phyloP scores from a whole-genome alignment of 2,329 filamentous ascomycete species.

The Chaetomium sp. region DNA sequence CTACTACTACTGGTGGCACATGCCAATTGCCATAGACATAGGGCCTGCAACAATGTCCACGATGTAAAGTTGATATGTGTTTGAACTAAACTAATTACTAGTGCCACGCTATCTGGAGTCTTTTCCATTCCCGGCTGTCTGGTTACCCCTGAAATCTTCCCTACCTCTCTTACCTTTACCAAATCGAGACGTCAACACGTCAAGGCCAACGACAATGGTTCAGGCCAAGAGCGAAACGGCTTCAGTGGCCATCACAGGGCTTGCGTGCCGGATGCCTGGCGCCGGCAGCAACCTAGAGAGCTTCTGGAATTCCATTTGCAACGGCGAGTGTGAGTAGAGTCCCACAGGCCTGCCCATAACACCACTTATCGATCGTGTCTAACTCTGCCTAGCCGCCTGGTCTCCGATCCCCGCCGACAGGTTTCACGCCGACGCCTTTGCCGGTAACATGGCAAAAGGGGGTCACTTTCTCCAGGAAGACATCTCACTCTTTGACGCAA shows the following conservation, averaged over 20 bases:
- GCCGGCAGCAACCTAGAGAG: not conserved
- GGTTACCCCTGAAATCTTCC: not conserved
- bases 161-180: not conserved
- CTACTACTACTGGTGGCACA: not conserved
- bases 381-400: not conserved
- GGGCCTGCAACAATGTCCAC: not conserved
- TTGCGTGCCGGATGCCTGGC: constrained; percentile 1
- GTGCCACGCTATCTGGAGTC: not conserved
- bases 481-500: constrained; percentile 5
- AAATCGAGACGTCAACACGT: not conserved
- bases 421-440: constrained; percentile 1
- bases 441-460: not conserved
- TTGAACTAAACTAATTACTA: too few species aligned
- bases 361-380: not conserved
- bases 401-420: not conserved
- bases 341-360: not conserved
- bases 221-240: not conserved
- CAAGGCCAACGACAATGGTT: not conserved
- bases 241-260: not conserved
- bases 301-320: constrained; percentile 7
- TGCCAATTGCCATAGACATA: not conserved
- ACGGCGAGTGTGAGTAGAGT: not conserved
- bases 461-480: not conserved
- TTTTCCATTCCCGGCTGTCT: not conserved
- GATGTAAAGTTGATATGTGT: not conserved